Evolutionary conservation across 176 grass and related monocot species (phyloP), one percentile per base, ranked within the genome.

Genomic region (Lolium perenne): DNA sequence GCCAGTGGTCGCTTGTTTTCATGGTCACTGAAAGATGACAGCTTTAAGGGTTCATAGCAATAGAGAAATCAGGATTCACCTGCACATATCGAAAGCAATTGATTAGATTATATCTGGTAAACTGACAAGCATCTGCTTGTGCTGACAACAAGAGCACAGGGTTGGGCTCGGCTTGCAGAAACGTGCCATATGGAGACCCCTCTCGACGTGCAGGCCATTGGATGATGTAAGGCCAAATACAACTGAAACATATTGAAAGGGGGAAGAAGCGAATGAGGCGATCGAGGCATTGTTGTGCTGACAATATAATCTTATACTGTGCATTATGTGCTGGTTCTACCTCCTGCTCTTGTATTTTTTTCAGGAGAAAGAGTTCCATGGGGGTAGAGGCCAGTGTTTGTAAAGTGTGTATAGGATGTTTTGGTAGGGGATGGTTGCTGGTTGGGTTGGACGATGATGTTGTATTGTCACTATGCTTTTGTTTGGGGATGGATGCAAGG

Each of bases 21-120:
- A 0, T 99, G 97, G 97, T 97, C 97, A 79, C 66, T 97, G 49
- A 88, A 90, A 83, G 94, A 99, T 62, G 97, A 99, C 72, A 91
- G 90, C 73, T 93, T 95, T 83, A 99, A 85, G 89, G 80, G 87
- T 74, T 96, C 92, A 77, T 91, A 92, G 83, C 63, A 18, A 72
- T 38, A 84, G 76, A 86, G 69, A 23, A 85, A 70, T 56, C 64
- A 50, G 57, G 59, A 85, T 82, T 80, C 45, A 77, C n/a, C 82
- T 81, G 61, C 77, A 82, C 82, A 85, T 78, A 85, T 71, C 60
- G 48, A 78, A 70, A 76, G 51, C 71, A 25, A 29, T 14, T 84
- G 81, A 68, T 84, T 87, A 77, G 84, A 68, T 70, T 84, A 81
- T 89, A 77, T 77, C 81, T 77, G 83, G 85, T 50, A 84, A 70